Evolutionary conservation across 1,284 basidiomycete species (phyloP), one percentile per base, ranked within the genome.

Genomic region (Neonothopanus nambi): DNA sequence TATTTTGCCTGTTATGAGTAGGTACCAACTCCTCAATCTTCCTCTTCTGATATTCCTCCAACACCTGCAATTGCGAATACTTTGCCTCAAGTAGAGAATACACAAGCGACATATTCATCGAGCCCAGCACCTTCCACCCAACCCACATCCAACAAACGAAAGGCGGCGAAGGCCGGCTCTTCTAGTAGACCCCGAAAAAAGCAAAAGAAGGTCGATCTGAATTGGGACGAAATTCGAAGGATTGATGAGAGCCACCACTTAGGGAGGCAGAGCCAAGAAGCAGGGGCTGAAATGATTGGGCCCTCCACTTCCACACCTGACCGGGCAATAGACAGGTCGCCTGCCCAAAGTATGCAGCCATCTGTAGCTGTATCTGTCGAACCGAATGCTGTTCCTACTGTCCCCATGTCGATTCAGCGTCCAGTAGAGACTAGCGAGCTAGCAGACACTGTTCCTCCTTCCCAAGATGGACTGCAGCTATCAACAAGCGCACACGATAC

Each of bases 111-210:
- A 33, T 8, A 13, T 11, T 13, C 8, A 9, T 33, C 30, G 2
- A 33, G 13, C 30, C 8, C 30, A 4, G 30, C 9, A 9, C 8
- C 8, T 33, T 9, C 30, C 13, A 9, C 13, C 3, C 3, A 3
- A 8, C 13, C 30, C 8, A 4, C 30, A 11, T 33, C 8, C 30
- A 33, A 4, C 8, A 33, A 33, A 33, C 30, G 30, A 33, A 33
- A 33, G 3, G 54, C 74, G 12, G 43, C 59, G 15, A 68, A 65
- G 12, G 23, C 41, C 41, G 41, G 41, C 41, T 20, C 41, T 20
- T 42, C 41, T 23, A 42, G 15, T 20, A 23, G 20, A 9, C 13
- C 13, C 41, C 41, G 41, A 13, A 33, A 33, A 13, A 33, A 33
- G 30, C 30, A 33, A 9, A 33, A 33, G 30, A 33, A 33, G 30